Percentiles rank a stretch among this genome's conserved stretches.
These are phyloP conservation scores for Begonia masoniana DNA, from an alignment of 306 rosid genomes.

Conservation along the genomic window DNA sequence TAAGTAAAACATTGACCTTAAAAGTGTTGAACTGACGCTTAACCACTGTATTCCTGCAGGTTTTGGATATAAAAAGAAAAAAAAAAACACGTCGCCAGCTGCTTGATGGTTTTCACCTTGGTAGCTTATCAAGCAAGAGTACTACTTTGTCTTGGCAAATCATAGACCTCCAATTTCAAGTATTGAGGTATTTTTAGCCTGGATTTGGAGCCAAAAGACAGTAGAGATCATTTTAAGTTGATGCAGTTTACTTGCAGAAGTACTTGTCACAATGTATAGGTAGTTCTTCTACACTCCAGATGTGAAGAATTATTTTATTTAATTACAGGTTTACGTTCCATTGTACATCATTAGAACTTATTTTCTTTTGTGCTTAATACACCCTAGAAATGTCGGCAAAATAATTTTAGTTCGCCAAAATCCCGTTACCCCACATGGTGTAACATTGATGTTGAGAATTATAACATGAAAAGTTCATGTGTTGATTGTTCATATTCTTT, in stretches of 20 bases:
- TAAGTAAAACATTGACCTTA: no score
- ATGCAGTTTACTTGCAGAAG: constrained; percentile 20
- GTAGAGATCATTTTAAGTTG: constrained; percentile 14
- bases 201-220: constrained; percentile 17
- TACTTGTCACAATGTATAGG: constrained; percentile 23
- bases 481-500: no score
- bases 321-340: background rate
- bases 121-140: constrained; percentile 28
- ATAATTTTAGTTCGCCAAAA: no score
- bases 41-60: constrained; percentile 35
- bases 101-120: constrained; percentile 15
- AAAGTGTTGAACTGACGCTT: no score
- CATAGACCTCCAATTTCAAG: background rate
- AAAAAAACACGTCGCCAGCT: no score
- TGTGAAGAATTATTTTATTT: background rate
- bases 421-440: no score
- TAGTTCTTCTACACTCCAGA: constrained; percentile 19
- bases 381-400: no score
- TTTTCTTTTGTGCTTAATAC: background rate
- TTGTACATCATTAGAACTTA: background rate
- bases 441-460: no score
- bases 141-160: constrained; percentile 20
- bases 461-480: no score
- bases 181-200: constrained; percentile 55
- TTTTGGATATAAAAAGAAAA: constrained; percentile 10